Conservation (phyloP, 495 filamentous ascomycete genomes). For the Penicillium bialowiezense region DNA sequence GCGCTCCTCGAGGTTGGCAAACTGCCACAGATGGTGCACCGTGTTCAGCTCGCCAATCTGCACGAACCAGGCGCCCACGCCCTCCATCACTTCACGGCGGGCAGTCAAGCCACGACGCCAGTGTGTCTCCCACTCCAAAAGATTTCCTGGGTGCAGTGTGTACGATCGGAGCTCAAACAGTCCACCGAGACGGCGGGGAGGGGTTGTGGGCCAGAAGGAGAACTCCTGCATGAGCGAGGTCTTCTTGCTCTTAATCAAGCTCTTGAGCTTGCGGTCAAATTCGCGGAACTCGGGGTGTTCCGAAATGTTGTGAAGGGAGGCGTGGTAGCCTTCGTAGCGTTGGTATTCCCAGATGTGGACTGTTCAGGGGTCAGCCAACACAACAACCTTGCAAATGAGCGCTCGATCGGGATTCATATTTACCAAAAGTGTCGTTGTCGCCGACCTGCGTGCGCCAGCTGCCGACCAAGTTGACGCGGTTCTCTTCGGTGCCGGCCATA, state of each 20-base stretch:
- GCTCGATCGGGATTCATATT: not conserved
- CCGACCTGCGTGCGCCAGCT: constrained; percentile 99
- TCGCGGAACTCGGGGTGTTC: constrained; percentile 74
- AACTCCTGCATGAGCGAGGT: constrained; percentile 98
- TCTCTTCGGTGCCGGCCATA: constrained; percentile 75
- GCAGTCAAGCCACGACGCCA: constrained; percentile 93
- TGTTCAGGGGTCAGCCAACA: constrained; percentile 9
- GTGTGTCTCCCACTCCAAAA: constrained; percentile 97
- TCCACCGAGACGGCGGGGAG: constrained; percentile 85
- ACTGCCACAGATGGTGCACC: constrained; percentile 98
- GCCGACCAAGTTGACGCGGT: constrained; percentile 92
- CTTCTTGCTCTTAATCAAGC: constrained; percentile 75
- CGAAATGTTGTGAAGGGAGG: constrained; percentile 80
- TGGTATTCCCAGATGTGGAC: constrained; percentile 99
- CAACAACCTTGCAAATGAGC: not conserved
- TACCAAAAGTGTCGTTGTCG: constrained; percentile 96
- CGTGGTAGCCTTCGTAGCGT: constrained; percentile 92
- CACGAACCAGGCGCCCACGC: constrained; percentile 97
- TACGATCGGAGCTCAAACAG: constrained; percentile 97
- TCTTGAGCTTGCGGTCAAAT: constrained; percentile 79
- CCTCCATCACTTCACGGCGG: constrained; percentile 94
- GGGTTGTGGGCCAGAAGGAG: constrained; percentile 96
- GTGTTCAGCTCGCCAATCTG: constrained; percentile 98
- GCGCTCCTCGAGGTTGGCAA: constrained; percentile 91
- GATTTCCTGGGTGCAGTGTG: constrained; percentile 90